These are phyloP conservation scores for Lactarius evosmus DNA, from an alignment of 768 basidiomycete genomes.

Conservation along the genomic window DNA sequence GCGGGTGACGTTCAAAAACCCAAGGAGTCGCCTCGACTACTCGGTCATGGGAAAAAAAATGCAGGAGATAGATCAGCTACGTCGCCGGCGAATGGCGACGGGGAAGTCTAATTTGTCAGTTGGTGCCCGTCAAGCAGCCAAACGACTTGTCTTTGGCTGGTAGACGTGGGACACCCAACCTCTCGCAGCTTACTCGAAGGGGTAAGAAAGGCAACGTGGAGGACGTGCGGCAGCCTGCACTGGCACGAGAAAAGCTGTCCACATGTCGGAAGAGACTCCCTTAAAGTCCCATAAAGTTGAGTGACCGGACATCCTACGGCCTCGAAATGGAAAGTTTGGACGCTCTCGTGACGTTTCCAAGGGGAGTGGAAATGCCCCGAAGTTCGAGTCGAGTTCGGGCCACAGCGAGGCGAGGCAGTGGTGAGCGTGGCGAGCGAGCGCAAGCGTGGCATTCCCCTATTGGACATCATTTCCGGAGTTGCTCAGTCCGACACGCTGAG, in stretches of 20 bases:
- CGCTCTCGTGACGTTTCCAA: slow-evolving; percentile 1
- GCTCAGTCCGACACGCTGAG: too few relatives aligned
- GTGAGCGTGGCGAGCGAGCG: neutral
- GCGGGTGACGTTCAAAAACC: neutral
- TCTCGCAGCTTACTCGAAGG: neutral
- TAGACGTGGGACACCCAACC: slow-evolving; percentile 2
- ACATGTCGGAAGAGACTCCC: neutral
- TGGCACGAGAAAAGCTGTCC: neutral
- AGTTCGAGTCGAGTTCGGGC: slow-evolving; percentile 1
- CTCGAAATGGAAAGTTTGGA: neutral
- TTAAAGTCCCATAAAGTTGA: neutral
- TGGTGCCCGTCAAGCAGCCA: slow-evolving; percentile 8
- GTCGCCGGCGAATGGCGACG: slow-evolving; percentile 2
- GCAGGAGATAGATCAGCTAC: slow-evolving; percentile 5
- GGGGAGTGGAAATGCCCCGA: slow-evolving; percentile 3
- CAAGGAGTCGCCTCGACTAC: neutral
- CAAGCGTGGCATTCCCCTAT: neutral
- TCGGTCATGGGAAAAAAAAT: slow-evolving; percentile 3
- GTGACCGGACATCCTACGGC: neutral
- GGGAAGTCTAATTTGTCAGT: slow-evolving; percentile 16
- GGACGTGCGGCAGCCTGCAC: slow-evolving; percentile 19
- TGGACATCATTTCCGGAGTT: slow-evolving; percentile 13
- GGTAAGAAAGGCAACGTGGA: slow-evolving; percentile 20
- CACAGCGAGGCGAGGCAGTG: neutral
- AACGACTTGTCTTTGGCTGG: neutral